A percentile compares a stretch with the other conserved stretches of the same genome.
Evolutionary conservation across 148 eudicot species (phyloP).

Genomic region (Polygonum maritimum): DNA sequence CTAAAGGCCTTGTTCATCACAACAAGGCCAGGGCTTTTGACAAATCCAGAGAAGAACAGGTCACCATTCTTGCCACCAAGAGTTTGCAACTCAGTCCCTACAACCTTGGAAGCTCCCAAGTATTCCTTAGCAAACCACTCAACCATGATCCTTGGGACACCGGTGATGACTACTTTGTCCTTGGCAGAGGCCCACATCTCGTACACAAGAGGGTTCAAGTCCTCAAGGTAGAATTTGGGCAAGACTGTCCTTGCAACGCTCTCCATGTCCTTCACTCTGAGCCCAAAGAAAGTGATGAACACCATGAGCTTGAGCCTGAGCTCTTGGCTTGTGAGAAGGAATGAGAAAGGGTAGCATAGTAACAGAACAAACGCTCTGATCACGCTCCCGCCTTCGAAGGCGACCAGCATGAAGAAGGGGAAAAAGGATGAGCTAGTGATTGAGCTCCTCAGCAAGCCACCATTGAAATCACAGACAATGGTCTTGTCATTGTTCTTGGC

Average conservation of each 20-base stretch:
- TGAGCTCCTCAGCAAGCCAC: background rate
- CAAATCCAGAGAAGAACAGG: conserved; percentile 38
- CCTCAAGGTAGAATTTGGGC: conserved; percentile 31
- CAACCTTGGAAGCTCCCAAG: conserved; percentile 20
- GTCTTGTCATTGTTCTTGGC: background rate
- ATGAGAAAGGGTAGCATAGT: conserved; percentile 20
- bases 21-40: conserved; percentile 32
- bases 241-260: conserved; percentile 23
- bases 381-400: conserved; percentile 26
- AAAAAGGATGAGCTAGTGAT: conserved; percentile 12
- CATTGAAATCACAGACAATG: conserved; percentile 4
- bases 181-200: conserved; percentile 17
- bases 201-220: conserved; percentile 26
- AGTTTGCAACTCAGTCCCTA: conserved; percentile 22
- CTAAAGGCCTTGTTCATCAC: conserved; percentile 47
- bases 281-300: conserved; percentile 25
- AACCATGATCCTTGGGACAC: conserved; percentile 29
- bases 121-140: conserved; percentile 28
- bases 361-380: conserved; percentile 27
- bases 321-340: conserved; percentile 13
- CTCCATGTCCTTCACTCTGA: conserved; percentile 9
- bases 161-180: conserved; percentile 23
- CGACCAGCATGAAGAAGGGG: conserved; percentile 34
- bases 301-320: conserved; percentile 21
- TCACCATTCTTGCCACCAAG: background rate